Percentiles rank a stretch among this genome's conserved stretches.
phyloP scores from a whole-genome alignment of 1,284 basidiomycete species.

The Cutaneotrichosporon cyanovorans region DNA sequence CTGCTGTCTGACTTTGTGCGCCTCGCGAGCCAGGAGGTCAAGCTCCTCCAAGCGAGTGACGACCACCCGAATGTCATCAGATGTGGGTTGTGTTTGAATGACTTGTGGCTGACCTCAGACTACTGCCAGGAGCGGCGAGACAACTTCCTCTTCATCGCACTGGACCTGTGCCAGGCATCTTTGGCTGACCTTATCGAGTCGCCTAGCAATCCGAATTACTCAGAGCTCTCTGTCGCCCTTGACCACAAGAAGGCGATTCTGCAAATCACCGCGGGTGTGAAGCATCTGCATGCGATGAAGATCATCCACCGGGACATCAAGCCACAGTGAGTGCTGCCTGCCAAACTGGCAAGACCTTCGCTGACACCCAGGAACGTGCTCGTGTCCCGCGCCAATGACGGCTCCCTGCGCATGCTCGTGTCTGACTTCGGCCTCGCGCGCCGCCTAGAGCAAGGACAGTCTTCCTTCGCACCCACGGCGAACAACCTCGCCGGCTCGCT shows the following conservation, averaged over 20 bases:
- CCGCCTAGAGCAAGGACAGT: constrained; percentile 85
- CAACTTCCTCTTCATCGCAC: constrained; percentile 93
- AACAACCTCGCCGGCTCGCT: constrained; percentile 69
- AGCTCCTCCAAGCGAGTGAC: constrained; percentile 88
- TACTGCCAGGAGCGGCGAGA: constrained; percentile 92
- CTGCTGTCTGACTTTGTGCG: constrained; percentile 92
- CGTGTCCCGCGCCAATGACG: constrained; percentile 63
- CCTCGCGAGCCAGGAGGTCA: constrained; percentile 87
- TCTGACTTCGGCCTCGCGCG: constrained; percentile 93
- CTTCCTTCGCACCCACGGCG: constrained; percentile 79
- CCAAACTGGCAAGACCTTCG: too few species aligned
- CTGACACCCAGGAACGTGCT: constrained; percentile 64
- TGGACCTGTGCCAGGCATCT: constrained; percentile 91
- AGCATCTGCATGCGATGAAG: constrained; percentile 88
- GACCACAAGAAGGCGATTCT: constrained; percentile 80
- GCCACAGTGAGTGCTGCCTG: constrained; percentile 65
- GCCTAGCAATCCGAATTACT: constrained; percentile 50
- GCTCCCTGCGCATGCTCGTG: constrained; percentile 74
- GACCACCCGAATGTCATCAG: constrained; percentile 98
- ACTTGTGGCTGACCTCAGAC: constrained; percentile 45
- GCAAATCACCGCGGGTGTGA: constrained; percentile 80
- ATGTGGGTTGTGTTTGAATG: constrained; percentile 43
- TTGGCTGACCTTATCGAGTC: constrained; percentile 86
- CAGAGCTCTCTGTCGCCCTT: constrained; percentile 64
- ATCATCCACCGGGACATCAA: constrained; percentile 98